Evolutionary conservation across 805 yeast species (phyloP).

Genomic region (Starmerella geochares): DNA sequence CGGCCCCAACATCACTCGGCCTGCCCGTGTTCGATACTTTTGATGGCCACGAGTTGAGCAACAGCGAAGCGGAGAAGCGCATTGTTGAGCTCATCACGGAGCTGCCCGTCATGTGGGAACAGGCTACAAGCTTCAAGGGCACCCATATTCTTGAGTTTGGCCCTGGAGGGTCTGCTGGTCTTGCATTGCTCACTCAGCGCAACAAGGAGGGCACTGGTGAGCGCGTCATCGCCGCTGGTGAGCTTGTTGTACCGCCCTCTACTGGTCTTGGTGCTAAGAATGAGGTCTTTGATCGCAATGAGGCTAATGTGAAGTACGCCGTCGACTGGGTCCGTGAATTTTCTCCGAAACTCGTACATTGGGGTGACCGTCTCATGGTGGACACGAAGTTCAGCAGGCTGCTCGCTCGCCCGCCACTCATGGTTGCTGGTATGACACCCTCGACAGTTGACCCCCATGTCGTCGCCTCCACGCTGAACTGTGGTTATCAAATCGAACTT

Average conservation of each 20-base stretch:
- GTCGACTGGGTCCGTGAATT: slow-evolving; percentile 83
- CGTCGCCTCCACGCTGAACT: slow-evolving; percentile 84
- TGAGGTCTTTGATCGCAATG: slow-evolving; percentile 72
- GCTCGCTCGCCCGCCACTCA: slow-evolving; percentile 86
- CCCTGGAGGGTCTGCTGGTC: slow-evolving; percentile 96
- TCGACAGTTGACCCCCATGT: slow-evolving; percentile 90
- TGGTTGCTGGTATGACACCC: slow-evolving; percentile 99
- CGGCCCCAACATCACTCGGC: slow-evolving; percentile 50
- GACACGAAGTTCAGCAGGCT: slow-evolving; percentile 90
- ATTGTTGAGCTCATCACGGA: slow-evolving; percentile 73
- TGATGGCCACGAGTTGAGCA: slow-evolving; percentile 69
- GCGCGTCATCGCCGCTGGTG: slow-evolving; percentile 87
- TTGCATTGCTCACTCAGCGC: slow-evolving; percentile 91
- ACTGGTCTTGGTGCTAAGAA: slow-evolving; percentile 90
- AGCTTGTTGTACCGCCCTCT: slow-evolving; percentile 53
- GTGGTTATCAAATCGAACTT: slow-evolving; percentile 94
- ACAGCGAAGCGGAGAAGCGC: slow-evolving; percentile 46
- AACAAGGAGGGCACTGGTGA: slow-evolving; percentile 98
- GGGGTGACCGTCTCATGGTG: slow-evolving; percentile 55
- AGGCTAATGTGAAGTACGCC: slow-evolving; percentile 62
- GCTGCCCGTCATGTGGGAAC: slow-evolving; percentile 91
- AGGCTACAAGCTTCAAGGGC: slow-evolving; percentile 58
- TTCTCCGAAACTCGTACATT: slow-evolving; percentile 76
- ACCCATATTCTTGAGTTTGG: slow-evolving; percentile 95
- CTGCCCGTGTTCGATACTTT: slow-evolving; percentile 89